Percentiles rank a stretch among this genome's conserved stretches.
These are phyloP conservation scores for Pseudogymnoascus sp. DNA, from an alignment of 2,329 filamentous ascomycete species.

Conservation along the genomic window DNA sequence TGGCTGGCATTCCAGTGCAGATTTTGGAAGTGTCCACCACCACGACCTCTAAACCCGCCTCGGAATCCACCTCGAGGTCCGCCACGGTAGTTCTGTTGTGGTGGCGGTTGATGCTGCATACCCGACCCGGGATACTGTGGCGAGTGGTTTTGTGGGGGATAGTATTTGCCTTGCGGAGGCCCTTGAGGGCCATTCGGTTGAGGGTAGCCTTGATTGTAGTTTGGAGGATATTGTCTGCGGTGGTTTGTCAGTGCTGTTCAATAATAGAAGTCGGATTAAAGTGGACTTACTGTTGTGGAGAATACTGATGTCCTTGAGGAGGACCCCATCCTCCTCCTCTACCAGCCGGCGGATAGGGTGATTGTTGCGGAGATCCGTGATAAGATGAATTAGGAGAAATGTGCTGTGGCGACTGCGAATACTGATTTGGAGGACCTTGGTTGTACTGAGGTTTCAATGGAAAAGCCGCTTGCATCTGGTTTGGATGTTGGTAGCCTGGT, in stretches of 20 bases:
- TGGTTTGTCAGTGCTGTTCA: constrained; percentile 29
- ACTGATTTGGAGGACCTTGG: constrained; percentile 33
- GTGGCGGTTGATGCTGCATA: constrained; percentile 43
- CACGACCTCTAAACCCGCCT: constrained; percentile 35
- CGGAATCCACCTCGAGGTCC: background rate
- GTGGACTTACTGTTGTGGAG: constrained; percentile 41
- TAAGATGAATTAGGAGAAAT: constrained; percentile 44
- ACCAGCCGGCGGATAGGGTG: constrained; percentile 46
- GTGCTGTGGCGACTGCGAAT: constrained; percentile 51
- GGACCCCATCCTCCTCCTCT: constrained; percentile 43
- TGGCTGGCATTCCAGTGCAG: constrained; percentile 60
- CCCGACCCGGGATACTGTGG: constrained; percentile 43
- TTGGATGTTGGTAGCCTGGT: constrained; percentile 29
- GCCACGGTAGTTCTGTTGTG: constrained; percentile 27
- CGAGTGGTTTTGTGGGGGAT: constrained; percentile 34
- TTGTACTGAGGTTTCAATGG: constrained; percentile 30
- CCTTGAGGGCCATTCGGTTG: constrained; percentile 38
- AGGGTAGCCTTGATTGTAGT: constrained; percentile 48
- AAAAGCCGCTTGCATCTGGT: constrained; percentile 30
- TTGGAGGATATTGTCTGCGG: constrained; percentile 52
- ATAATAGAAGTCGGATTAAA: constrained; percentile 17
- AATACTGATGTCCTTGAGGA: constrained; percentile 35
- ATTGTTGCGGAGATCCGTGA: constrained; percentile 54
- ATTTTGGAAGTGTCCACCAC: constrained; percentile 51
- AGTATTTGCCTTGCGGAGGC: constrained; percentile 41